Percentiles rank a stretch among this genome's conserved stretches.
Conservation (phyloP, 192 early-diverging fungal genomes). For the Chytriomyces sp. region DNA sequence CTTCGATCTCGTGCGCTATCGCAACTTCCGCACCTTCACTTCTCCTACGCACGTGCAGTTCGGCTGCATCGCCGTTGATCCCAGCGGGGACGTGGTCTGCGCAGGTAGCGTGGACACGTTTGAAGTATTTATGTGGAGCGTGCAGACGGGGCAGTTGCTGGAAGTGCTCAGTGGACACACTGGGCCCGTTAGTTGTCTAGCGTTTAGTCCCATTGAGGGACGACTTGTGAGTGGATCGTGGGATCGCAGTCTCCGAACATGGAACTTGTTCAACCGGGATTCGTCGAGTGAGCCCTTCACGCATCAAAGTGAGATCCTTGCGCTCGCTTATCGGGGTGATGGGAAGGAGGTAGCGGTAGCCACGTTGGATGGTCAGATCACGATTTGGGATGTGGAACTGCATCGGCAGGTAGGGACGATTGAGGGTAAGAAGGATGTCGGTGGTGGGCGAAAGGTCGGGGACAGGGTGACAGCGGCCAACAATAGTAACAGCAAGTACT, state of each 20-base stretch:
- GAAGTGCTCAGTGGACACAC: slow-evolving; percentile 93
- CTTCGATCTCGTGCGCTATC: slow-evolving; percentile 94
- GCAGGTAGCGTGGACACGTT: slow-evolving; percentile 93
- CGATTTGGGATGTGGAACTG: slow-evolving; percentile 89
- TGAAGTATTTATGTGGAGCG: slow-evolving; percentile 98
- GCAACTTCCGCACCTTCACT: slow-evolving; percentile 98
- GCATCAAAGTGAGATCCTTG: slow-evolving; percentile 82
- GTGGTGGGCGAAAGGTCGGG: slow-evolving; percentile 77
- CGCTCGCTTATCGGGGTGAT: slow-evolving; percentile 86
- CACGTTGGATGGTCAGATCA: slow-evolving; percentile 90
- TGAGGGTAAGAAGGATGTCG: slow-evolving; percentile 92
- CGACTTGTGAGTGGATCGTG: slow-evolving; percentile 85
- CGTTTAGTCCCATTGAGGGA: slow-evolving; percentile 84
- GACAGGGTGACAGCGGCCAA: slow-evolving; percentile 85
- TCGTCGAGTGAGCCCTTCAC: slow-evolving; percentile 75
- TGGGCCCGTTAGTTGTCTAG: slow-evolving; percentile 82
- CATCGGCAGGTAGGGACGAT: slow-evolving; percentile 72
- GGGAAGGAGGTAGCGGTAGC: slow-evolving; percentile 85
- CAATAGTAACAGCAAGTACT: slow-evolving; percentile 79
- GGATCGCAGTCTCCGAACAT: slow-evolving; percentile 87
- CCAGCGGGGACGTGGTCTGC: slow-evolving; percentile 94
- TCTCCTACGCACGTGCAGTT: slow-evolving; percentile 96
- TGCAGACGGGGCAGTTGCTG: slow-evolving; percentile 97
- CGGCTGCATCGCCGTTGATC: slow-evolving; percentile 88
- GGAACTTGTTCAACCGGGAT: slow-evolving; percentile 92